These are phyloP conservation scores for Elsinoe fawcettii DNA, from an alignment of 2,329 filamentous ascomycete genomes.

Conservation along the genomic window DNA sequence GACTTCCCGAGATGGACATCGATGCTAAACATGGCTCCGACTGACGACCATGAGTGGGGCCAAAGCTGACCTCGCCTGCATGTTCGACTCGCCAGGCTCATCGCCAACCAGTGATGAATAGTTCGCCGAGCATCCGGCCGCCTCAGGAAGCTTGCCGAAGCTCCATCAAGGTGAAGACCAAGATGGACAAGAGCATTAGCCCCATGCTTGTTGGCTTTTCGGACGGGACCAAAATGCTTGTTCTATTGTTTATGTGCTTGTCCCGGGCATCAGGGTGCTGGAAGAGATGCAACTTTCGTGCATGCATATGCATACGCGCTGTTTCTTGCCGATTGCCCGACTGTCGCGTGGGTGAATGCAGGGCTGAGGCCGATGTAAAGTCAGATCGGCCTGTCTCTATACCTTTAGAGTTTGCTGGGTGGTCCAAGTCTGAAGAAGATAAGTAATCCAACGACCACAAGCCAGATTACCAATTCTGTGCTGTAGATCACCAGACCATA, in stretches of 20 bases:
- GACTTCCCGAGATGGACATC: too few species aligned
- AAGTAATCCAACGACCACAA: slow-evolving; percentile 50
- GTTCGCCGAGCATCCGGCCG: background rate
- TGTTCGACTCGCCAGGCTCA: slow-evolving; percentile 4
- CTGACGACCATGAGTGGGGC: background rate
- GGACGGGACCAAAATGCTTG: background rate
- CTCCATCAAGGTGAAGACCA: background rate
- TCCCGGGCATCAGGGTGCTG: slow-evolving; percentile 1
- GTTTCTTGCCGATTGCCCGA: background rate
- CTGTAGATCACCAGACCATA: slow-evolving; percentile 61
- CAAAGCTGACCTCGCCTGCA: background rate
- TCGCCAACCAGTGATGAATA: background rate
- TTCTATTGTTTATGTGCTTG: too few species aligned
- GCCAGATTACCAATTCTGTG: slow-evolving; percentile 58
- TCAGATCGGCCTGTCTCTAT: background rate
- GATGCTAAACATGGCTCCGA: background rate
- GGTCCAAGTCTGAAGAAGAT: background rate
- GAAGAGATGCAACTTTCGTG: background rate
- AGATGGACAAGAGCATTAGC: background rate
- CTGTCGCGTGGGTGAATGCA: background rate
- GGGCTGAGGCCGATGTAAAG: background rate
- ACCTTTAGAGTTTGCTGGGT: too few species aligned
- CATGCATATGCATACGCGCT: background rate
- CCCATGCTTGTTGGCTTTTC: background rate
- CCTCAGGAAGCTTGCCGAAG: background rate